Base-by-base conservation (phyloP, 2,329 filamentous ascomycete species). In the Didymella segeticola region DNA sequence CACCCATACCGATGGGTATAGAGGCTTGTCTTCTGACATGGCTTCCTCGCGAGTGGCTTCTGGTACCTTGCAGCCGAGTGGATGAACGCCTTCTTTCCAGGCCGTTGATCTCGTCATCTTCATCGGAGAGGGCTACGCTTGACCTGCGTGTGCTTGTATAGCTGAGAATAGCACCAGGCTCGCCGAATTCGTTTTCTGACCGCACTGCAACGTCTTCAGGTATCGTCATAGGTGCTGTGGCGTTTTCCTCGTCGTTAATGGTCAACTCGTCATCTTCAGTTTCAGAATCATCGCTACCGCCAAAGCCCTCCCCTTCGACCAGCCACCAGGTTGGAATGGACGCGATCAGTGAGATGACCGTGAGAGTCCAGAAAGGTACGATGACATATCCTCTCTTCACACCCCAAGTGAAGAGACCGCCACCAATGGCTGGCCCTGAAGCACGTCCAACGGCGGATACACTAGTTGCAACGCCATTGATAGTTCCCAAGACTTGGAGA, bases 401-500 rank as follows among this genome's bases (percentile, higher is more conserved):
- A 1, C 93, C 93, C 77, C 84, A 86, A 0, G 86, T 89, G 68
- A 96, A 97, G 0, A 87, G 80, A 1, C 81, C 77, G 0, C 93
- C 93, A 0, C 86, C 83, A 27, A 89, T 73, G 0, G 90, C 89
- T 0, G 95, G 93, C 0, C 95, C 95, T 0, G 83, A 67, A 0
- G 91, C 93, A 42, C 93, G 81, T 1, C 93, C 93, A 5, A 97
- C 74, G 0, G 90, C 92, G 60, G 87, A 89, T 27, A 93, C 86
- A 50, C 88, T 89, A 0, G 93, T 96, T 0, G 91, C 93, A 57
- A 96, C 86, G 2, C 93, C 95, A 68, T 98, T 98, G 49, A 98
- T 78, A 0, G 93, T 97, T 1, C 92, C 93, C 5, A 98, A 82
- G 9, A 96, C 84, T 36, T 83, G 80, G 14, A 96, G 78, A 48